Evolutionary conservation across 129 eudicot species (phyloP).

Genomic region (Calendula officinalis): DNA sequence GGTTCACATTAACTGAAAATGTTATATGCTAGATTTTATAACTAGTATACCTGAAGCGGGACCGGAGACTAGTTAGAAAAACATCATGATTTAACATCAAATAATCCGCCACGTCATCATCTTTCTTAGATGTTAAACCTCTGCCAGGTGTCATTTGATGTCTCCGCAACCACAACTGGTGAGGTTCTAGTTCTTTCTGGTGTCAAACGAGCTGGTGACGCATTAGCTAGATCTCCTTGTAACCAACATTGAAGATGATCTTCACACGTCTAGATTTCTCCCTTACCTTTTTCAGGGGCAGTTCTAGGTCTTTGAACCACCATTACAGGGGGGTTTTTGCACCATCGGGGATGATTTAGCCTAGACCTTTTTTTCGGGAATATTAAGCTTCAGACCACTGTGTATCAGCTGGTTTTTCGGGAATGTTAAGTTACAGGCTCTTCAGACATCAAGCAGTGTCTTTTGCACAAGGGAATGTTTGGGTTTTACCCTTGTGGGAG

Average conservation of each 20-base stretch:
- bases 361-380: background rate
- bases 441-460: too few species aligned
- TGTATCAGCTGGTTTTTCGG: constrained; percentile 27
- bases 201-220: constrained; percentile 23
- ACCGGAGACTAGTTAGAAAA: constrained; percentile 61
- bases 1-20: too few species aligned
- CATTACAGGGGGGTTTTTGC: constrained; percentile 13
- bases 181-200: constrained; percentile 35
- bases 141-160: constrained; percentile 33
- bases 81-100: constrained; percentile 75
- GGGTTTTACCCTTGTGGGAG: constrained; percentile 2
- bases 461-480: too few species aligned
- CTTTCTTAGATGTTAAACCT: constrained; percentile 38
- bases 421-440: too few species aligned
- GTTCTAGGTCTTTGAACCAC: constrained; percentile 33
- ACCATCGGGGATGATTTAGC: constrained; percentile 17
- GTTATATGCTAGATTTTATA: too few species aligned
- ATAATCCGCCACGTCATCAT: constrained; percentile 43
- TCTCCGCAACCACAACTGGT: constrained; percentile 23
- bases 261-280: constrained; percentile 27
- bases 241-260: constrained; percentile 32
- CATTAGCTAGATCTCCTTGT: constrained; percentile 26
- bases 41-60: too few species aligned
- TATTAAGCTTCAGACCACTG: too few species aligned
- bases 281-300: constrained; percentile 41